Evolutionary conservation across 306 rosid genomes (phyloP).

Genomic region (Albizia julibrissin): DNA sequence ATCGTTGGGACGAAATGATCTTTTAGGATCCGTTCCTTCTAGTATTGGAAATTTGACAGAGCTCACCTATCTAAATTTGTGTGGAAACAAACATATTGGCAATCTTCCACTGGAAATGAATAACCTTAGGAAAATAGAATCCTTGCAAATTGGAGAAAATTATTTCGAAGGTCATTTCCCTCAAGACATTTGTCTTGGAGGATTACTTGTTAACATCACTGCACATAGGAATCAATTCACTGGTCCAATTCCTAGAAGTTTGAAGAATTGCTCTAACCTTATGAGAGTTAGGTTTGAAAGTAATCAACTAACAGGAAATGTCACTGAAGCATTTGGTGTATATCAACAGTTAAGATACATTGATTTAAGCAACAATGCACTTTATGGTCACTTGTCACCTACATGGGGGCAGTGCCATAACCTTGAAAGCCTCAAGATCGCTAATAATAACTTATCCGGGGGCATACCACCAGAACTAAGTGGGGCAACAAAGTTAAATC

Average conservation of each 20-base stretch:
- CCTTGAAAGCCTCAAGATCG: too few species aligned
- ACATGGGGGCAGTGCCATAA: too few species aligned
- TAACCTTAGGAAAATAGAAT: not conserved
- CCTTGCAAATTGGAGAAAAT: too few species aligned
- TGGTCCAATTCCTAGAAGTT: not conserved
- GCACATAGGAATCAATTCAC: not conserved
- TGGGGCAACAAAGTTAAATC: too few species aligned
- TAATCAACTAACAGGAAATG: not conserved
- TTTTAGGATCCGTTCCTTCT: not conserved
- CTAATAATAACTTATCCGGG: too few species aligned
- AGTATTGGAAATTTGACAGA: not conserved
- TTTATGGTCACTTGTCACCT: too few species aligned
- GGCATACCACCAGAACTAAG: too few species aligned
- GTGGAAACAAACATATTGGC: too few species aligned
- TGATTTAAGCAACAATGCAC: too few species aligned
- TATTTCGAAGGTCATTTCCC: not conserved
- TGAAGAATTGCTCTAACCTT: not conserved
- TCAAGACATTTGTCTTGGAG: not conserved
- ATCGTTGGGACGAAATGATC: not conserved
- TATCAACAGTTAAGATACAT: too few species aligned
- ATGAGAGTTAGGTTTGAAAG: not conserved
- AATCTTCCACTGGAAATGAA: too few species aligned
- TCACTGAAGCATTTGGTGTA: not conserved
- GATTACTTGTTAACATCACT: not conserved
- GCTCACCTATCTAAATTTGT: not conserved